Evolutionary conservation across 805 yeast genomes (phyloP), one percentile per base, ranked within the genome.

Genomic region (Candida palmyrensis): DNA sequence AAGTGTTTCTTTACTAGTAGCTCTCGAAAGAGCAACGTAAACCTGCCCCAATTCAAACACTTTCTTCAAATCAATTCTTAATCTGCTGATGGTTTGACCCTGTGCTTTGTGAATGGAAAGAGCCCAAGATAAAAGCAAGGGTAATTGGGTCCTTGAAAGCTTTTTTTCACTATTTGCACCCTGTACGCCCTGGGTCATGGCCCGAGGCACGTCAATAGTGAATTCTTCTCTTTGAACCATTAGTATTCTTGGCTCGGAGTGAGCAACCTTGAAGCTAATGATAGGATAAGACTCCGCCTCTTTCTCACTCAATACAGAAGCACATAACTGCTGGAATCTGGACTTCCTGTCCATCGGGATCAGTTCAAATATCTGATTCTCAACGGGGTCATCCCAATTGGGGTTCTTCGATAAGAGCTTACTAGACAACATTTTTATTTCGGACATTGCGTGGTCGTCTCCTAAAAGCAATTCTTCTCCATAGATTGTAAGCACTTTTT

Each of bases 121-220:
- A 0, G 98, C 88, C 97, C 97, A 92, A 0, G 98, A 95, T n/a
- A 89, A 62, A 46, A 90, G 79, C 33, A 92, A 60, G 0, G 98
- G 98, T 2, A 92, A 45, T 50, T 92, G 98, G n/a, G 18, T 3
- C 17, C 30, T 14, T 18, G 18, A 7, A 28, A 29, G 12, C 10
- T 13, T 18, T 12, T 15, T 24, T 8, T 31, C 34, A 7, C 18
- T 29, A 10, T 17, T 25, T 12, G 18, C 21, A 9, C 27, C 27
- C 33, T 11, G 39, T 42, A 21, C 29, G 10, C 43, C 40, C 18
- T 19, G 21, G 16, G 18, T 17, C 6, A 53, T 54, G n/a, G n/a
- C n/a, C 2, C 51, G 42, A 27, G 47, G 45, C 8, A 49, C 14
- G 32, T 63, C 69, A 1, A 66, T 51, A 4, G 50, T 44, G 36